Base-by-base conservation (phyloP, 1,139 yeast species). In the Kodamaea suecica region DNA sequence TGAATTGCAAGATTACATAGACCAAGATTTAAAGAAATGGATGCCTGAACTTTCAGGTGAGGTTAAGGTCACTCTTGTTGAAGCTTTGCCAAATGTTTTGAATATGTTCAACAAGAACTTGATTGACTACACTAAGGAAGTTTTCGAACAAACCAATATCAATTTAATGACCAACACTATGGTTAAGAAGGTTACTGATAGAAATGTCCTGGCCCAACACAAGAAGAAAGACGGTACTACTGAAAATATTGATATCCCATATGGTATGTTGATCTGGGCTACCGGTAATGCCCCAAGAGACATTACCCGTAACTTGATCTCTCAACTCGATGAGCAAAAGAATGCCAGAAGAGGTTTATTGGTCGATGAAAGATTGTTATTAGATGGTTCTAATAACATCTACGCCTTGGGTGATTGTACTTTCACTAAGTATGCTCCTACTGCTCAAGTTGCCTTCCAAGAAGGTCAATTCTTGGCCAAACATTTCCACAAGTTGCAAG, bases 371-470 rank as follows among this genome's bases (percentile, higher is more conserved):
- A 80, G 76, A 59, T 70, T 88, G 50, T 83, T 83, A 56, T 84
- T 88, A 33, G 78, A 85, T 52, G 97, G 97, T 55, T 76, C 92
- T 31, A 76, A 76, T 50, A 86, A 86, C 48, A 80, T 90, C 49
- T 90, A 73, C 65, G 97, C 95, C 31, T 66, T 90, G 43, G 97
- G 97, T 57, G 97, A 90, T 68, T 88, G 97, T 71, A 84, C 96
- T 31, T 78, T 81, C 63, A 84, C 94, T 48, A 88, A 88, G 59
- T 80, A 76, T 47, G 95, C 96, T 34, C 97, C 97, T 47, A 90
- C 97, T 39, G 97, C 96, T 32, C 97, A 90, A 72, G 97, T 88
- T 41, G 97, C 97, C 30, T 82, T 87, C 68, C 97, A 90, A 70
- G 92, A 88, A 65, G 97, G 96, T 55, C 72, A 73, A 44, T 90